Percentiles rank a stretch among this genome's conserved stretches.
Conservation (phyloP, 495 filamentous ascomycete genomes). For the Jackrogersella multiformis region DNA sequence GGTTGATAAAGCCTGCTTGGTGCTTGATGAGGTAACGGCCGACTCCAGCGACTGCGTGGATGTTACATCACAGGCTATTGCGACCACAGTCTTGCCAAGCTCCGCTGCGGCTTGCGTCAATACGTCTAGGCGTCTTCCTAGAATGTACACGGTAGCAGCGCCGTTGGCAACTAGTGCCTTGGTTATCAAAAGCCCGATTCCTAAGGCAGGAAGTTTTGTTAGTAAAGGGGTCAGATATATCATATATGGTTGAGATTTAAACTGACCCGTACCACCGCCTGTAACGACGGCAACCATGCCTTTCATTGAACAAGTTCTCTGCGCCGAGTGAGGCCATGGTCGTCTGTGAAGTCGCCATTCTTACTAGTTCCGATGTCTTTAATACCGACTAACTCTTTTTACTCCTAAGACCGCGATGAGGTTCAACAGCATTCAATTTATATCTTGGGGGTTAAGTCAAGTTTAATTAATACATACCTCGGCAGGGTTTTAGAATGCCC, state of each 20-base stretch:
- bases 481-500: too few species aligned
- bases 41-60: constrained; percentile 67
- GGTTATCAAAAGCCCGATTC: constrained; percentile 74
- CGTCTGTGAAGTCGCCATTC: constrained; percentile 27
- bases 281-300: constrained; percentile 71
- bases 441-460: too few species aligned
- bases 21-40: constrained; percentile 60
- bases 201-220: constrained; percentile 44
- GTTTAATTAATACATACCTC: too few species aligned
- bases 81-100: constrained; percentile 60
- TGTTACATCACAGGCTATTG: constrained; percentile 71
- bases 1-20: constrained; percentile 67
- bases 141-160: constrained; percentile 74
- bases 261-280: constrained; percentile 67
- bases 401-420: too few species aligned
- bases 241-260: not conserved
- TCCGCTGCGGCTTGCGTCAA: constrained; percentile 60
- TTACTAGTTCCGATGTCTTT: not conserved
- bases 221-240: constrained; percentile 10
- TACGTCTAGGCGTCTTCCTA: constrained; percentile 69
- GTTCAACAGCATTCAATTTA: too few species aligned
- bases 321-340: constrained; percentile 43
- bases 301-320: constrained; percentile 63
- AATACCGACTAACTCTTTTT: too few species aligned
- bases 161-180: constrained; percentile 71